Base-by-base conservation (phyloP, 148 eudicot genomes). In the Spergularia bocconei region DNA sequence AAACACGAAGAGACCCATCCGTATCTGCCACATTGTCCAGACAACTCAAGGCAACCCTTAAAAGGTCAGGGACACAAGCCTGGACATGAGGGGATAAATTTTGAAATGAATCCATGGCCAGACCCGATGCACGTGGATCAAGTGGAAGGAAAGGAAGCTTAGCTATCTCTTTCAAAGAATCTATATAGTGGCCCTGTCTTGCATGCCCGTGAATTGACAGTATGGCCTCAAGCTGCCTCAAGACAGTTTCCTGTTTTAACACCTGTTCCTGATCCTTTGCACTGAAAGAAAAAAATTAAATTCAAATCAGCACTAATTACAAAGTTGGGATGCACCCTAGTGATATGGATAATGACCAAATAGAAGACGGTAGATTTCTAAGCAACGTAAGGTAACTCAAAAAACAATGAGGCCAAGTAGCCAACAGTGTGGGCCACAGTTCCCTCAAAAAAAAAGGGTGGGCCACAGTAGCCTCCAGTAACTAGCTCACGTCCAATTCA, bases 1-100 rank as follows among this genome's bases (percentile, higher is more conserved):
- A 76, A 75, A 92, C 96, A 70, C 98, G 97, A 67, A 90, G 96
- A 74, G 98, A 90, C 71, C 98, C 97, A 82, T 94, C 98, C 41
- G 89, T 86, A 81, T 94, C 98, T 0, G 86, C 61, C 73, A 88
- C 87, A 80, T 86, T 91, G 70, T 94, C 98, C 86, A 90, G 77
- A 77, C 91, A 88, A 58, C 83, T 83, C 78, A 94, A 91, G 75
- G 98, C 91, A 70, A 84, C 93, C 82, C 91, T 91, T 64, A 94
- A 81, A 77, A 94, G 90, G 79, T 92, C 96, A 48, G 98, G 98
- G 41, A 94, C 88, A 81, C 98, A 94, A 72, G 96, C 85, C 81
- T 91, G 97, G 53, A 94, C 96, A 73, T 91, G 86, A 16, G 91
- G 88, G 41, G 96, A 94, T 61, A 91, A 75, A 77, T 79, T 88